Evolutionary conservation across 495 filamentous ascomycete genomes (phyloP), one percentile per base, ranked within the genome.

Genomic region (Platismatia glauca): DNA sequence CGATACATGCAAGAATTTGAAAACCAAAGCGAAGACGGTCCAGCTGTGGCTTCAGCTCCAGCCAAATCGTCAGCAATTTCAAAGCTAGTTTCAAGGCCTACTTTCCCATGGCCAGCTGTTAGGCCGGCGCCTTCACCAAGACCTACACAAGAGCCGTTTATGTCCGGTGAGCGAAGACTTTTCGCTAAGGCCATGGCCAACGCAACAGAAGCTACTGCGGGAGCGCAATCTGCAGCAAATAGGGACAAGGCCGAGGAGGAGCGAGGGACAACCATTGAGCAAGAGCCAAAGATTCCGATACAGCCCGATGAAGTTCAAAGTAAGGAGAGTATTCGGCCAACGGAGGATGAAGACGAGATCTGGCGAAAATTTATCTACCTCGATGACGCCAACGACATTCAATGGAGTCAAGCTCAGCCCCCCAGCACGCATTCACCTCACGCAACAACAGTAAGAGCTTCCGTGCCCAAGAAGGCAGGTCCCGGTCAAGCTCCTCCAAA

Each of bases 301-400:
- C 27, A 13, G 52, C 38, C 24, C 18, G 16, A 63, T 3, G 33
- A 29, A 12, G 29, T 22, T 8, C 53, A 38, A 7, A 15, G 31
- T 9, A 48, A n/a, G 13, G 27, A 18, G n/a, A 29, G 1, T 13
- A 12, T 29, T 35, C 20, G 16, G 33, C 29, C 39, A 18, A 13
- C n/a, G 24, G 41, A 52, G 1, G 61, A 58, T 5, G 61, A 58
- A 22, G 55, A 58, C 31, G 50, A 48, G 29, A 58, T 58, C 53
- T 63, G 61, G 61, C 53, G 27, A 33, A 39, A 9, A 16, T 58
- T 58, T 9, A 27, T 58, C 24, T 27, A 37, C 27, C 55, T 39
- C n/a, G 55, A 58, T 34, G 13, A 27, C 34, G 4, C 15, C 31
- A 0, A 24, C 20, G 55, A 58, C 20, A 7, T 12, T n/a, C 50